Base-by-base conservation (phyloP, 768 basidiomycete species). In the Kwoniella europaea region DNA sequence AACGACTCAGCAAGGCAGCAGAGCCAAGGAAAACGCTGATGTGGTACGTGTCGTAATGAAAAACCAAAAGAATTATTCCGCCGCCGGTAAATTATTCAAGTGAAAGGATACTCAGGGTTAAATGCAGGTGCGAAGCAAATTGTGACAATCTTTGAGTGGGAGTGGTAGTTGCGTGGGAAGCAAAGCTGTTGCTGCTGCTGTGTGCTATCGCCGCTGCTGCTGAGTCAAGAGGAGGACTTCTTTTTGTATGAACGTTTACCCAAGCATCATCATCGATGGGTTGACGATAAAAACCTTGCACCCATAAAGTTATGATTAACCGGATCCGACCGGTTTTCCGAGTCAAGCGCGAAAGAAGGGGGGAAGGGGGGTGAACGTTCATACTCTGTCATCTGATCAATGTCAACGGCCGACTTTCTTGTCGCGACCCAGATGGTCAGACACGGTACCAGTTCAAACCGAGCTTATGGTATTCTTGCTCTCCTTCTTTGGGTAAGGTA, bases 261-360 rank as follows among this genome's bases (percentile, higher is more conserved):
- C n/a, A n/a, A n/a, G n/a, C n/a, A n/a, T n/a, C n/a, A n/a, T n/a
- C n/a, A n/a, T n/a, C n/a, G n/a, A n/a, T n/a, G n/a, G n/a, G n/a
- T n/a, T n/a, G n/a, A n/a, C n/a, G n/a, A n/a, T n/a, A n/a, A n/a
- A 12, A 58, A 58, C 57, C 35, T 58, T 58, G 29, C 22, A 15
- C 3, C 1, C 22, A 58, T 58, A 58, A 58, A 58, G 57, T 58
- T 58, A 58, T 58, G 57, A 29, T 58, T 58, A 18, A 58, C 24
- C 57, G 1, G 57, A 58, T 58, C 29, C 57, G 29, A 58, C 57
- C 57, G 29, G 29, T 29, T 35, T 35, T 50, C 46, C 46, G 46
- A 50, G 12, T 50, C 18, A 2, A 15, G 13, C 46, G 13, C 12
- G 46, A 15, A 50, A 50, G 18, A 15, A 15, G 5, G 44, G 44